Base-by-base conservation (phyloP, 2,329 filamentous ascomycete species). In the Sclerotiophoma versabilis region DNA sequence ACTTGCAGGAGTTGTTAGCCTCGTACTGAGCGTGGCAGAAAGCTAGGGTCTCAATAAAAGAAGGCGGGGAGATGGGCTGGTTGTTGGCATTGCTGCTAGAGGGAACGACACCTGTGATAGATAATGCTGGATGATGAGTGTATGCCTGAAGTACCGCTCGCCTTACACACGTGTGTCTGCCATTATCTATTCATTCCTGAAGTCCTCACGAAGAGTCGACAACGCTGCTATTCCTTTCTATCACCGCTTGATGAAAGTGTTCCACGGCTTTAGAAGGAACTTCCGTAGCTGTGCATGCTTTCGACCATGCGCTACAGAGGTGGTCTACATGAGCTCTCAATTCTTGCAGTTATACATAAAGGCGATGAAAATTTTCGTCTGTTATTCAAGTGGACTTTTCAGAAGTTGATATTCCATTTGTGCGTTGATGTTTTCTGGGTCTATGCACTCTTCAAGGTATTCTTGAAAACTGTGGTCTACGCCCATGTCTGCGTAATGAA, bases 1-100 rank as follows among this genome's bases (percentile, higher is more conserved):
- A 59, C 32, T 57, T 47, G 50, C 59, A 62, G 5, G 42, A 32
- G 32, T 17, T 33, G 26, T 57, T 54, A n/a, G 59, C 39, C 22
- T 51, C 48, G 56, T 56, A 61, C 29, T 44, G 25, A 23, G 44
- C 10, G 38, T 53, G 56, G 46, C 59, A 61, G 15, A 41, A 45
- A 23, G 36, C 27, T n/a, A 56, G 50, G 25, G 44, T 59, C 33
- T 61, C 12, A 25, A 54, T 45, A 30, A 36, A 46, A 15, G 52
- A 45, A n/a, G 49, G 49, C 29, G 57, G 55, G 2, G 42, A 20
- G 27, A 61, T 44, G 5, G 53, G 55, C 30, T 54, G 37, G 37
- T 30, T 55, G 48, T 55, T 49, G 29, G 49, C 46, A 30, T 39
- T 55, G 37, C 45, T 57, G 23, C 32, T 53, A 47, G 32, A 29